A percentile compares a stretch with the other conserved stretches of the same genome.
Conservation (phyloP, 1,139 yeast species). For the Blastobotrys petasosporus region DNA sequence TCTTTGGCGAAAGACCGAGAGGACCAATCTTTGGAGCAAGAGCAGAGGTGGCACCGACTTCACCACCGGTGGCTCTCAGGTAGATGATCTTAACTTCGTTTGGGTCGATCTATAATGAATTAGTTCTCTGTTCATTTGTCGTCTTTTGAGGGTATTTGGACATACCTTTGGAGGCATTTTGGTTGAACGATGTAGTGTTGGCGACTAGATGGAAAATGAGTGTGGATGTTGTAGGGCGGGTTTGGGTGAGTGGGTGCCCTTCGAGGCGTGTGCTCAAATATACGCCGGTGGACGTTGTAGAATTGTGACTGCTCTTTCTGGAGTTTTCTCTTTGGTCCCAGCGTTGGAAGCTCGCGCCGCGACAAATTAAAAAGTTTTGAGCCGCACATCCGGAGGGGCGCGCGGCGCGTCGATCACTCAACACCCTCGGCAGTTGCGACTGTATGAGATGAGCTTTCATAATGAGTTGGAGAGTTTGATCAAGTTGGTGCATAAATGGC, state of each 20-base stretch:
- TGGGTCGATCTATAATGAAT: constrained; percentile 71
- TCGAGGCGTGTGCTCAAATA: not conserved
- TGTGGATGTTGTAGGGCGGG: not conserved
- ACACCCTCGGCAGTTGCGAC: not conserved
- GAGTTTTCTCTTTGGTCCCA: too few species aligned
- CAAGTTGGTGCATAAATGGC: too few species aligned
- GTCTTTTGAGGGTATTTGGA: not conserved
- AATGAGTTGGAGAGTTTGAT: not conserved
- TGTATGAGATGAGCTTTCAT: not conserved
- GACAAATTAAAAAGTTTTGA: too few species aligned
- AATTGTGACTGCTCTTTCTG: too few species aligned
- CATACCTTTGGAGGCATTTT: constrained; percentile 23
- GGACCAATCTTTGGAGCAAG: constrained; percentile 99
- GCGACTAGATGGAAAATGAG: constrained; percentile 1
- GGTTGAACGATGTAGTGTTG: constrained; percentile 5
- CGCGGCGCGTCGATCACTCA: too few species aligned
- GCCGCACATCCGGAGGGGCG: too few species aligned
- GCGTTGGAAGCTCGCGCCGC: too few species aligned
- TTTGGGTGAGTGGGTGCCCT: not conserved
- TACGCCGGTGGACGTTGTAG: not conserved
- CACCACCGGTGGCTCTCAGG: constrained; percentile 99
- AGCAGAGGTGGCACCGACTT: constrained; percentile 99
- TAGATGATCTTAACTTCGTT: constrained; percentile 96
- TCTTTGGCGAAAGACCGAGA: constrained; percentile 99
- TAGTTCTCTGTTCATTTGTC: not conserved